A percentile compares a stretch with the other conserved stretches of the same genome.
Conservation (phyloP, 768 basidiomycete genomes). For the Rhodotorula taiwanensis region DNA sequence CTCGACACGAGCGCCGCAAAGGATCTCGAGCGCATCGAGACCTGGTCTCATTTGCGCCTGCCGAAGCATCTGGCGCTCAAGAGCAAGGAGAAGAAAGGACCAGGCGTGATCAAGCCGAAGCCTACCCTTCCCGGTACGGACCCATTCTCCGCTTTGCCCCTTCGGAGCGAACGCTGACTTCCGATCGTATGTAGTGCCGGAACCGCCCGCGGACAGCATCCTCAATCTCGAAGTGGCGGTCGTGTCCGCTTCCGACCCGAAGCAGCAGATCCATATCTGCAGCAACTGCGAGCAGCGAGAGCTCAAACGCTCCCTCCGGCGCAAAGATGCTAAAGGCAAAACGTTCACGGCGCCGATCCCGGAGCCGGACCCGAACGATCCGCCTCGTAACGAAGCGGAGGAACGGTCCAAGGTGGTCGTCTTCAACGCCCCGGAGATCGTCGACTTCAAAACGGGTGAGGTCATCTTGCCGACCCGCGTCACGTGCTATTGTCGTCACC, state of each 20-base stretch:
- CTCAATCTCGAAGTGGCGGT: slow-evolving; percentile 67
- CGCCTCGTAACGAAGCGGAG: slow-evolving; percentile 46
- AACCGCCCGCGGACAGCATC: slow-evolving; percentile 57
- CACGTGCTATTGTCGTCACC: slow-evolving; percentile 97
- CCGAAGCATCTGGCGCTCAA: slow-evolving; percentile 78
- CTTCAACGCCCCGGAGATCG: slow-evolving; percentile 85
- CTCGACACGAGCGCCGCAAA: slow-evolving; percentile 14
- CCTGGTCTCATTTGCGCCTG: slow-evolving; percentile 79
- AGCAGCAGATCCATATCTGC: slow-evolving; percentile 70
- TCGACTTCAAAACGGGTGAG: slow-evolving; percentile 82
- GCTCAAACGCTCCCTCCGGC: slow-evolving; percentile 82
- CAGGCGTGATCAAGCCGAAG: slow-evolving; percentile 50
- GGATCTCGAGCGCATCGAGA: slow-evolving; percentile 53
- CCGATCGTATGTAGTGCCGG: neutral
- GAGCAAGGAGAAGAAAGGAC: slow-evolving; percentile 72
- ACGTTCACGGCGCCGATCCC: slow-evolving; percentile 36
- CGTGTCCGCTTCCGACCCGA: slow-evolving; percentile 71
- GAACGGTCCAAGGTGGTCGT: slow-evolving; percentile 66
- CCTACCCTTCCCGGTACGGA: slow-evolving; percentile 36
- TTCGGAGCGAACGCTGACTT: neutral
- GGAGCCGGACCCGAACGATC: slow-evolving; percentile 53
- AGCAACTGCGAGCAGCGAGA: slow-evolving; percentile 83
- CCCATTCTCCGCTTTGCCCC: neutral
- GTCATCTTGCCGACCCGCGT: slow-evolving; percentile 86
- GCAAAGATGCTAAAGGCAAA: slow-evolving; percentile 54